Evolutionary conservation across 306 rosid species (phyloP), one percentile per base, ranked within the genome.

Genomic region (Vigna angularis): DNA sequence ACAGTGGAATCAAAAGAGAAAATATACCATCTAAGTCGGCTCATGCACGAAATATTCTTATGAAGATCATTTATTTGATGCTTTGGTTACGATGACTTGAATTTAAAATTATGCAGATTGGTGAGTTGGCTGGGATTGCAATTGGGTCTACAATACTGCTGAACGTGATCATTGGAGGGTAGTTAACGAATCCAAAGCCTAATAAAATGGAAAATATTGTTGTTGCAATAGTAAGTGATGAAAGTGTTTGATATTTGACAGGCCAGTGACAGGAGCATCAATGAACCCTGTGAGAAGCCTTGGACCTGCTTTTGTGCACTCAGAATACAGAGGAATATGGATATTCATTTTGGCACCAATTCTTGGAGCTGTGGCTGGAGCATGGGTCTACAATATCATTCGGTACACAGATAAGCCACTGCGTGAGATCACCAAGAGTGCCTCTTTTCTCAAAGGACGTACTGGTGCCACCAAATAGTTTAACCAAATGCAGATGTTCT

Each of bases 271-370:
- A n/a, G 98, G 99, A 74, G 99, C 96, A 67, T 95, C 98, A 2
- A 87, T 95, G 98, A 95, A 89, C 34, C 98, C 97, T 9, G 98
- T 87, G 7, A 94, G 98, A 83, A 94, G 91, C 71, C 26, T 94
- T 26, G 97, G 97, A 12, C 97, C 97, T 0, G 97, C 97, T 0
- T 48, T 94, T 16, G 92, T 88, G 2, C 87, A 69, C 9, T 12
- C 24, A 4, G 50, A 87, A 9, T 94, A 78, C 55, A 79, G 20
- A 59, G 82, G 90, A 77, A 48, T 94, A 16, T 94, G 98, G 97
- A 77, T 92, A n/a, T 94, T 85, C 77, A 1, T 94, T 0, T 1
- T 79, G 0, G 70, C 90, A 20, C 95, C 98, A 0, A 61, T 15
- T 18, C 36, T 83, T 0, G 98, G 97, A 1, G 98, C 98, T 0